These are phyloP conservation scores for Pelargonium hybrid DNA, from an alignment of 441 rosid species.

Conservation along the genomic window DNA sequence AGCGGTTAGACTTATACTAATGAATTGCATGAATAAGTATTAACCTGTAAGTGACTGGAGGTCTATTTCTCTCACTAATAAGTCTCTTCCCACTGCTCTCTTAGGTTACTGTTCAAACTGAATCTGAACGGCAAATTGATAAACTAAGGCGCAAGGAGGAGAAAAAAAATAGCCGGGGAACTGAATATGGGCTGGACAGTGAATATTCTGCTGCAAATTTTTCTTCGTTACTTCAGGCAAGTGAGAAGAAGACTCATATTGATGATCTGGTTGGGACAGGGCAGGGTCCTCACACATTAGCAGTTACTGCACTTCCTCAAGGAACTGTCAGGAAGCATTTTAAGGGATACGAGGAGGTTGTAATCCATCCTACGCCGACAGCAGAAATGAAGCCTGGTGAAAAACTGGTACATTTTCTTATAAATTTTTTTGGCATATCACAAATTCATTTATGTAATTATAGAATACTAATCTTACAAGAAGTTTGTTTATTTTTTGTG, in stretches of 20 bases:
- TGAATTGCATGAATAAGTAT: not conserved
- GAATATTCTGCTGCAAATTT: conserved; percentile 59
- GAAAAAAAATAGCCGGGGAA: conserved; percentile 64
- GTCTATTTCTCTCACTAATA: not conserved
- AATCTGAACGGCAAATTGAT: conserved; percentile 78
- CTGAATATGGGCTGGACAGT: conserved; percentile 55
- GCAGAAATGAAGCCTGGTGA: conserved; percentile 90
- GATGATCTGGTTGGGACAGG: conserved; percentile 69
- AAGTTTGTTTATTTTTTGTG: not conserved
- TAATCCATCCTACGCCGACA: conserved; percentile 78
- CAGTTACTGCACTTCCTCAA: conserved; percentile 76
- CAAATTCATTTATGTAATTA: conserved; percentile 2
- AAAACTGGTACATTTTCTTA: conserved; percentile 55
- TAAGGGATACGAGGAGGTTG: conserved; percentile 90
- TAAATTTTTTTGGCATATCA: conserved; percentile 5
- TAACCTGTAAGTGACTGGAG: conserved; percentile 4
- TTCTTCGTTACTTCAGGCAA: conserved; percentile 81
- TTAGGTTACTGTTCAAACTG: conserved; percentile 91
- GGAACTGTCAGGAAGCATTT: conserved; percentile 75
- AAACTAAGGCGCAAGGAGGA: conserved; percentile 95
- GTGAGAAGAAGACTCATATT: conserved; percentile 61
- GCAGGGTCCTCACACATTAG: conserved; percentile 36
- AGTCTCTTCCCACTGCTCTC: conserved; percentile 17
- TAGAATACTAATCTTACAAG: not conserved
- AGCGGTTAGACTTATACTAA: conserved; percentile 13